These are phyloP conservation scores for Coemansia sp. DNA, from an alignment of 192 early-diverging fungal species.

Conservation along the genomic window DNA sequence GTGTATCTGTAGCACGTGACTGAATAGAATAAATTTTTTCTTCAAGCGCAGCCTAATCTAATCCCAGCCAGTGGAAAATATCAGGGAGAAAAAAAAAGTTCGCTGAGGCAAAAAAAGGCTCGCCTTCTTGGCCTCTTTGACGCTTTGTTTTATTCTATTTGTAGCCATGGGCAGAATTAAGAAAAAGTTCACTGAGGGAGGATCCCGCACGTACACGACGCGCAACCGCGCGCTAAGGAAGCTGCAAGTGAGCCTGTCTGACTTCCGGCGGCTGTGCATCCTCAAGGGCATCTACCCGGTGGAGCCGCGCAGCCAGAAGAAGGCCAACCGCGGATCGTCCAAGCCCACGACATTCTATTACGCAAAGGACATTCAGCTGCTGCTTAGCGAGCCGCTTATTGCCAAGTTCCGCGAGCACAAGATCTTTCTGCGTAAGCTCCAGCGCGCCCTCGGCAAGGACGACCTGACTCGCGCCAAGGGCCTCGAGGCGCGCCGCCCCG, in stretches of 20 bases:
- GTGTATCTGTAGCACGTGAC: background rate
- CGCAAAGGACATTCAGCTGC: conserved; percentile 91
- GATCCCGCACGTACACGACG: conserved; percentile 86
- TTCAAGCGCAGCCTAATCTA: background rate
- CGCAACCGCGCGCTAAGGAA: conserved; percentile 88
- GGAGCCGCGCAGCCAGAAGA: conserved; percentile 91
- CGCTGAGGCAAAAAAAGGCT: conserved; percentile 3
- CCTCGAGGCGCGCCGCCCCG: conserved; percentile 74
- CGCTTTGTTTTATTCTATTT: background rate
- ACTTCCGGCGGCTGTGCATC: conserved; percentile 97
- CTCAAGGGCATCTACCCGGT: conserved; percentile 98
- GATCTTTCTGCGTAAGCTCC: conserved; percentile 80
- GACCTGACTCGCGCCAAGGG: conserved; percentile 73
- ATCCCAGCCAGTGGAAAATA: background rate
- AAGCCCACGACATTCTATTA: conserved; percentile 91
- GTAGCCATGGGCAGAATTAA: conserved; percentile 39
- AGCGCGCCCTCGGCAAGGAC: conserved; percentile 78
- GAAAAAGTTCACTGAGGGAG: conserved; percentile 87
- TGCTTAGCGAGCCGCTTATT: conserved; percentile 92
- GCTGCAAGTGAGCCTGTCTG: conserved; percentile 89
- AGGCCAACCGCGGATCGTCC: conserved; percentile 85
- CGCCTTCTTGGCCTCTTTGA: background rate
- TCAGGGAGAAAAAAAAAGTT: background rate
- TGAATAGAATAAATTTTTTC: background rate
- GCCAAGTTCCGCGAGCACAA: conserved; percentile 92